Evolutionary conservation across 177 flowering plant species (phyloP).

Genomic region (Vitis hybrid): DNA sequence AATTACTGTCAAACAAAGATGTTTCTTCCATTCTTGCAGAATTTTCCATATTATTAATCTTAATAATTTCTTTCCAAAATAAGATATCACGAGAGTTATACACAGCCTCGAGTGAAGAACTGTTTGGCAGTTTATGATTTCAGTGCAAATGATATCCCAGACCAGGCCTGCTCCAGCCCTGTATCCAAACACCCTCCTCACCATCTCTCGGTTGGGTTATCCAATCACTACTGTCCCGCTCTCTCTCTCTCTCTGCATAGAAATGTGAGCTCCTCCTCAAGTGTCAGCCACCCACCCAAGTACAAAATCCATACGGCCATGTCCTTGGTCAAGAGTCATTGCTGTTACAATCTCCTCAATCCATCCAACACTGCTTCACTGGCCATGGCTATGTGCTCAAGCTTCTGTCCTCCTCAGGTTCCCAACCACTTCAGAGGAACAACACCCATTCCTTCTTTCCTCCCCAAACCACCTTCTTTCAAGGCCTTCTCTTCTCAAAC

Average conservation of each 20-base stretch:
- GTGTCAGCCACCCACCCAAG: neutral
- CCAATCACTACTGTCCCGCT: neutral
- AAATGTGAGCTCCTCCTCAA: conserved; percentile 1
- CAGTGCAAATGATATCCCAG: neutral
- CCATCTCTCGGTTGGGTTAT: neutral
- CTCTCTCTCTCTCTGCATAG: neutral
- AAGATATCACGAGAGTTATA: too few relatives aligned
- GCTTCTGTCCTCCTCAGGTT: conserved; percentile 32
- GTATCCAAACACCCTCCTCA: neutral
- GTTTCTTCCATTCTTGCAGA: too few relatives aligned
- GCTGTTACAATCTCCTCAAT: conserved; percentile 1
- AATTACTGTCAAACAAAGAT: too few relatives aligned
- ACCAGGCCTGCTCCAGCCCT: neutral
- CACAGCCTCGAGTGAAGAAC: too few relatives aligned
- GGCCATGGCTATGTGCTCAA: conserved; percentile 35
- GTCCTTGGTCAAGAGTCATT: conserved; percentile 4
- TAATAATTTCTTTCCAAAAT: too few relatives aligned
- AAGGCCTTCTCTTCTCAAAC: conserved; percentile 37
- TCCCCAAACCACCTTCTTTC: conserved; percentile 23
- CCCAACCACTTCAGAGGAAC: conserved; percentile 25
- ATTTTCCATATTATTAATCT: too few relatives aligned
- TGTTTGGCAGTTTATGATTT: too few relatives aligned
- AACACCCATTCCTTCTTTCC: conserved; percentile 26
- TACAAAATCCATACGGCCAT: neutral
- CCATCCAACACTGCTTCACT: conserved; percentile 10